Conservation (phyloP, 2,329 filamentous ascomycete genomes). For the Fusarium hostae region DNA sequence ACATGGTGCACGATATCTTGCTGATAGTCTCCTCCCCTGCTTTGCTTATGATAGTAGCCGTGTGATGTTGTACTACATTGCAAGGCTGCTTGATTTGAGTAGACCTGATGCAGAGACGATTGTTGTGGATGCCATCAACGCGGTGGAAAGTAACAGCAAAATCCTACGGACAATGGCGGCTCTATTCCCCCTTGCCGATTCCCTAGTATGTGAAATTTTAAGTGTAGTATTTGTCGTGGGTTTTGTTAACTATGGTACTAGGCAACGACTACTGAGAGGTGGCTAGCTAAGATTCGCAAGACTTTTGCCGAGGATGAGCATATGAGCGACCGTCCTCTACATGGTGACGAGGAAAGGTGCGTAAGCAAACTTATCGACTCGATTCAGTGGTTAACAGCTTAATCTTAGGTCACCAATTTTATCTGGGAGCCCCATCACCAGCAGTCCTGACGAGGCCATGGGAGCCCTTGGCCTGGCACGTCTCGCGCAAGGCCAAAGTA, state of each 20-base stretch:
- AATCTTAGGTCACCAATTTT: constrained; percentile 29
- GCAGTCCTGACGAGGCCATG: constrained; percentile 36
- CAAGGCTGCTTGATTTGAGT: constrained; percentile 53
- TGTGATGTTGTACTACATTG: constrained; percentile 61
- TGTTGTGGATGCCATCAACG: constrained; percentile 52
- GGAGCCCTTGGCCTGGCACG: constrained; percentile 39
- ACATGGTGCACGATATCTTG: constrained; percentile 54
- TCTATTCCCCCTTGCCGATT: constrained; percentile 53
- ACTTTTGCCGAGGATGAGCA: constrained; percentile 44
- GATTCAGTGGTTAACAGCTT: constrained; percentile 1
- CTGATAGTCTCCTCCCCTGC: constrained; percentile 58
- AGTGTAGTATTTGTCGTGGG: no score
- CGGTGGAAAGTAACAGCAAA: constrained; percentile 54
- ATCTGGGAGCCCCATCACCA: constrained; percentile 34
- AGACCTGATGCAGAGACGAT: constrained; percentile 50
- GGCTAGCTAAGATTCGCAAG: constrained; percentile 53
- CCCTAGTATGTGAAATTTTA: constrained; percentile 47
- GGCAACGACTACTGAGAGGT: constrained; percentile 54
- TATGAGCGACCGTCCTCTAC: constrained; percentile 41
- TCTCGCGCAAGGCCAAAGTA: constrained; percentile 35
- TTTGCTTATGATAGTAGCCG: constrained; percentile 60
- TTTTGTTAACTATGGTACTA: constrained; percentile 24
- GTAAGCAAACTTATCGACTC: background rate
- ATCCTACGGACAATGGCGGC: constrained; percentile 52
- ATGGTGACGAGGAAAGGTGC: constrained; percentile 37